A percentile compares a stretch with the other conserved stretches of the same genome.
phyloP scores from a whole-genome alignment of 2,329 filamentous ascomycete genomes.

The Exophiala xenobiotica region DNA sequence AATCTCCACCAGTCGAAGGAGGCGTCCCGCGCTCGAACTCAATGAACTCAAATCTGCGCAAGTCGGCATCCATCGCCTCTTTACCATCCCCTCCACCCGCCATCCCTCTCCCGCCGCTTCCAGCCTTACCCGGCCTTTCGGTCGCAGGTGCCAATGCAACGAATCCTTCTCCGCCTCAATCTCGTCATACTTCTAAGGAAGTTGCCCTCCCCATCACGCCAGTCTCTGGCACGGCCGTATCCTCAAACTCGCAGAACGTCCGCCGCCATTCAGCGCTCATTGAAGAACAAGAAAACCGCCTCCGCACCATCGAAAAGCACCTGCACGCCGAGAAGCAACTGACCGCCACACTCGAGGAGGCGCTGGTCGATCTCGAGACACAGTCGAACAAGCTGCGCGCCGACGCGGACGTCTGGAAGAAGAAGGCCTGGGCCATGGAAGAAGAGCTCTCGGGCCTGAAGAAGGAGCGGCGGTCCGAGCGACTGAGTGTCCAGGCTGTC shows the following conservation, averaged over 20 bases:
- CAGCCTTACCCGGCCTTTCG: constrained; percentile 53
- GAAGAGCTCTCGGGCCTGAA: constrained; percentile 55
- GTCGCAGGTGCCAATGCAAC: constrained; percentile 53
- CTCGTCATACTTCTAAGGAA: constrained; percentile 79
- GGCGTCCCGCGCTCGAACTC: constrained; percentile 57
- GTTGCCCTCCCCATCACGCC: constrained; percentile 38
- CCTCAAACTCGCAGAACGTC: constrained; percentile 39
- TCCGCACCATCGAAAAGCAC: constrained; percentile 95
- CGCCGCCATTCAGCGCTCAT: constrained; percentile 64
- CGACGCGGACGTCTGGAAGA: constrained; percentile 87
- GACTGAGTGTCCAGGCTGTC: constrained; percentile 77
- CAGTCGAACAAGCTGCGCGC: constrained; percentile 88
- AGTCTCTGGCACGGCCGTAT: constrained; percentile 20
- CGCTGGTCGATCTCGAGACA: constrained; percentile 86
- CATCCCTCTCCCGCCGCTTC: constrained; percentile 91
- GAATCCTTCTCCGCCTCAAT: constrained; percentile 58
- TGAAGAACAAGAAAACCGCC: constrained; percentile 92
- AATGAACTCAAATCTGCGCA: constrained; percentile 70
- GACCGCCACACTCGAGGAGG: constrained; percentile 91
- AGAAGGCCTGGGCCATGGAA: constrained; percentile 76
- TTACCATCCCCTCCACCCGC: constrained; percentile 91
- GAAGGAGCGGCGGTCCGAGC: constrained; percentile 59
- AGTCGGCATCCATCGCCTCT: constrained; percentile 77
- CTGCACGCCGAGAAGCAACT: constrained; percentile 94
- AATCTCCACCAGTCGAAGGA: constrained; percentile 46